Evolutionary conservation across 805 yeast genomes (phyloP).

Genomic region (Metschnikowia anglica): DNA sequence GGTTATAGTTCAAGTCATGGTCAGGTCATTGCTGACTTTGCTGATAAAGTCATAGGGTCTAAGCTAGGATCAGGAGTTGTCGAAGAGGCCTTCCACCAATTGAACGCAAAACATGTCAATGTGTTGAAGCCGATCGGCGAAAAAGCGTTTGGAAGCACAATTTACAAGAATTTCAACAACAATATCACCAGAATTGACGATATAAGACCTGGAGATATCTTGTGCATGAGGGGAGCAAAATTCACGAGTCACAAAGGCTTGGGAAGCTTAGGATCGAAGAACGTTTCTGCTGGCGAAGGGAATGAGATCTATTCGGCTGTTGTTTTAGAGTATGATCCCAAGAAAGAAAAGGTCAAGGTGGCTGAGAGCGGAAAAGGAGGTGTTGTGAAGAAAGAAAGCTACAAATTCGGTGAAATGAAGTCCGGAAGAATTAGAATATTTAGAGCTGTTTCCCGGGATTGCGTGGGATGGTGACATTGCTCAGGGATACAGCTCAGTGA

Average conservation of each 20-base stretch:
- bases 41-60: constrained; percentile 35
- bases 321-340: constrained; percentile 69
- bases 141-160: constrained; percentile 70
- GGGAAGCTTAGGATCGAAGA: constrained; percentile 25
- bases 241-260: constrained; percentile 68
- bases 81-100: constrained; percentile 20
- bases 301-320: constrained; percentile 48
- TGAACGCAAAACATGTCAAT: constrained; percentile 14
- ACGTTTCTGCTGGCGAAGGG: constrained; percentile 57
- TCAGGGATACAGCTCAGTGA: neutral
- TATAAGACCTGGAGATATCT: constrained; percentile 79
- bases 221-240: constrained; percentile 71
- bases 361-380: constrained; percentile 54
- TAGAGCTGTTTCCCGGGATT: constrained; percentile 71
- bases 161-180: constrained; percentile 52
- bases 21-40: constrained; percentile 39
- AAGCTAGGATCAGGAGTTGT: constrained; percentile 32
- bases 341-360: constrained; percentile 69
- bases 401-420: constrained; percentile 69
- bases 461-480: constrained; percentile 61
- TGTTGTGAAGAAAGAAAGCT: constrained; percentile 57
- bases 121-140: constrained; percentile 59
- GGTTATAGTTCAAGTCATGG: constrained; percentile 54
- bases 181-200: constrained; percentile 54
- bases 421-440: constrained; percentile 78